These are phyloP conservation scores for Orbilia brochopaga DNA, from an alignment of 2,329 filamentous ascomycete species.

Conservation along the genomic window DNA sequence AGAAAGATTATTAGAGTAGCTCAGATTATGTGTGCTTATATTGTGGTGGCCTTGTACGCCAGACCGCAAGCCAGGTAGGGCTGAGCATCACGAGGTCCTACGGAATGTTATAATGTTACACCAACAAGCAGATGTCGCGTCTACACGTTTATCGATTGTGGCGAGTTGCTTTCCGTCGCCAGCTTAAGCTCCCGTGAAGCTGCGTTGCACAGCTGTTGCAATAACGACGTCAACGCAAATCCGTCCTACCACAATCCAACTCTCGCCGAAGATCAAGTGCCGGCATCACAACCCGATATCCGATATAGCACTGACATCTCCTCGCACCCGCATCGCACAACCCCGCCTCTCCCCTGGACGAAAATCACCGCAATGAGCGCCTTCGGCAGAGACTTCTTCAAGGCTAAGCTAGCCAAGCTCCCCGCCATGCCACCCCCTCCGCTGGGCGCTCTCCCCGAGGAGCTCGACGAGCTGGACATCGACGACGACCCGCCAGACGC, in stretches of 20 bases:
- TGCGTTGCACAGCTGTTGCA: constrained; percentile 42
- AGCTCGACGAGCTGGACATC: constrained; percentile 64
- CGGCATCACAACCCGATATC: background rate
- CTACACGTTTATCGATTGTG: no score
- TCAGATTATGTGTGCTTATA: no score
- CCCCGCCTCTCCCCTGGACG: background rate
- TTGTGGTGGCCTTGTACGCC: no score
- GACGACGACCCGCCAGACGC: constrained; percentile 61
- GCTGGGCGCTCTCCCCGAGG: constrained; percentile 53
- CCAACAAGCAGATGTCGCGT: no score
- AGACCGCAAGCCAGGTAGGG: no score
- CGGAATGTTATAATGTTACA: no score
- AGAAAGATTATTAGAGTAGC: no score
- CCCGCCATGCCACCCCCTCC: constrained; percentile 64
- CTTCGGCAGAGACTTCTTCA: constrained; percentile 78
- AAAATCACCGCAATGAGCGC: constrained; percentile 70
- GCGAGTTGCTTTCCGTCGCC: no score
- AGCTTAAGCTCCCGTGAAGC: background rate
- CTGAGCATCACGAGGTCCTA: no score
- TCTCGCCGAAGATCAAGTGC: background rate
- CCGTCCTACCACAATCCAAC: background rate
- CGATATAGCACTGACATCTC: background rate
- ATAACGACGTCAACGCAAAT: constrained; percentile 45
- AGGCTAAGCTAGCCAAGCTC: constrained; percentile 71
- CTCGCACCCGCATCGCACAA: background rate